A percentile compares a stretch with the other conserved stretches of the same genome.
These are phyloP conservation scores for Cyathus striatus DNA, from an alignment of 768 basidiomycete genomes.

Conservation along the genomic window DNA sequence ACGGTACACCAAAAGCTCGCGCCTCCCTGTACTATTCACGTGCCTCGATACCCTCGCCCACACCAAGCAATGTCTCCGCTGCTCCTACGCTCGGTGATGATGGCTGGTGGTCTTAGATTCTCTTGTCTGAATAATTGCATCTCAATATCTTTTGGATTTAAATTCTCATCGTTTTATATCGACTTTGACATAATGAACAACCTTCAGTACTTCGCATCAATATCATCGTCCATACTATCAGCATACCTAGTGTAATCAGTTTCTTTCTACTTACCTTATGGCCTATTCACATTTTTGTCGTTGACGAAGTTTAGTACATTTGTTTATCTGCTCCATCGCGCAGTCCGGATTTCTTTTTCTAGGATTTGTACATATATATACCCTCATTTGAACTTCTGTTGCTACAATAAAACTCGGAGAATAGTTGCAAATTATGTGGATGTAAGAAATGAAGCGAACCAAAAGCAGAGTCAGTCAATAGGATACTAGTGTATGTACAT, in stretches of 20 bases:
- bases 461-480: constrained; percentile 4
- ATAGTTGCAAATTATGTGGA: constrained; percentile 23
- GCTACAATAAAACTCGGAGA: constrained; percentile 16
- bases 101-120: constrained; percentile 52
- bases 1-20: constrained; percentile 29
- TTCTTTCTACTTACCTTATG: no score
- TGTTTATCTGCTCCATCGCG: no score
- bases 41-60: constrained; percentile 55
- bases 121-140: constrained; percentile 9
- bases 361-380: constrained; percentile 17
- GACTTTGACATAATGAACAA: no score
- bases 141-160: constrained; percentile 3
- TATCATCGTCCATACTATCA: not conserved
- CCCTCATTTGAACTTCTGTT: constrained; percentile 15
- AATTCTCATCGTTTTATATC: not conserved
- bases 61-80: constrained; percentile 70
- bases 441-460: constrained; percentile 15
- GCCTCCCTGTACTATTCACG: constrained; percentile 19
- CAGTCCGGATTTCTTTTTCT: constrained; percentile 1
- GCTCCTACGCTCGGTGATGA: constrained; percentile 67
- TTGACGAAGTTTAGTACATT: no score
- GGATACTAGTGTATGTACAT: no score
- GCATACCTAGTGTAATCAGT: no score
- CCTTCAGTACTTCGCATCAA: not conserved
- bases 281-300: no score